Conservation (phyloP, 495 filamentous ascomycete species). For the Xylaria castorea region DNA sequence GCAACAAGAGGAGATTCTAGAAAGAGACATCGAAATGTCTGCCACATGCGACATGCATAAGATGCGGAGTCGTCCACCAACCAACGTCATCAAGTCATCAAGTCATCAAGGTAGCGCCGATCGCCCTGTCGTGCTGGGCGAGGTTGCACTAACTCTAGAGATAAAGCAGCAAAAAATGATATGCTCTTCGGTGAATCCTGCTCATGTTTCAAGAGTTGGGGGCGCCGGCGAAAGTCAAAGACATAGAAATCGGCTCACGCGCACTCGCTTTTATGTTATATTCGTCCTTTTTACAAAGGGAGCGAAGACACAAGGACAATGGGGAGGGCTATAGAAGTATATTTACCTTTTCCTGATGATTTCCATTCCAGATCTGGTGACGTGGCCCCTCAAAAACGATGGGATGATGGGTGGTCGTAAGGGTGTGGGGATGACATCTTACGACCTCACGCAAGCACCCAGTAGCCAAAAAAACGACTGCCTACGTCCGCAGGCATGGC, state of each 20-base stretch:
- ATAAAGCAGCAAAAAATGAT: background rate
- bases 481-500: background rate
- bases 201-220: background rate
- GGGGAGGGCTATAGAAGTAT: background rate
- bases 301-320: background rate
- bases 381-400: background rate
- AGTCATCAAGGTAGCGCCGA: background rate
- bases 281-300: background rate
- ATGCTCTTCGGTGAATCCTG: background rate
- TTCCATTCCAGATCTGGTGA: background rate
- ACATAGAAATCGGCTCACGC: background rate
- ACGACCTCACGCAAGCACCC: background rate
- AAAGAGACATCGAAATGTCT: slow-evolving; percentile 9
- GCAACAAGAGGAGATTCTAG: background rate
- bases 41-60: slow-evolving; percentile 4
- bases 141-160: background rate
- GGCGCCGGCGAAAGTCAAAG: background rate
- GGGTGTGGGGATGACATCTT: slow-evolving; percentile 6
- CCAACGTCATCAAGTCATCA: slow-evolving; percentile 8
- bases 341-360: background rate
- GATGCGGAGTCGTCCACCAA: slow-evolving; percentile 1
- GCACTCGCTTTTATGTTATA: too few species aligned
- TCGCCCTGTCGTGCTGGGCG: slow-evolving; percentile 1
- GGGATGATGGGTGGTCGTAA: background rate
- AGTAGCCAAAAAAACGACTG: background rate